Conservation (phyloP, 306 rosid species). For the Quercus agrifolia region DNA sequence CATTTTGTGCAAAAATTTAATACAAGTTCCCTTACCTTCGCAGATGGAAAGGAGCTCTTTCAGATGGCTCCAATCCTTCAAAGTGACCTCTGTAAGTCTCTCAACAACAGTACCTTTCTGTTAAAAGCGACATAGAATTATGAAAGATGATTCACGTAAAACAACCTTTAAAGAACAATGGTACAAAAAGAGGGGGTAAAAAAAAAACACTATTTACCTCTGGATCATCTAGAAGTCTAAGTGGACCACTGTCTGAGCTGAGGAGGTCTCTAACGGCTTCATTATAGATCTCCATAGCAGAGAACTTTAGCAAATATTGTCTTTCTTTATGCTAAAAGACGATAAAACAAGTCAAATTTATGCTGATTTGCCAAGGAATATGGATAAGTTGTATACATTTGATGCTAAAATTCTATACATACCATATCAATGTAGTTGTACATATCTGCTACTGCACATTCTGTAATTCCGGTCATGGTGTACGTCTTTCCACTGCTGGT, state of each 20-base stretch:
- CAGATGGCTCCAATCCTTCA: constrained; percentile 55
- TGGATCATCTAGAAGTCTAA: constrained; percentile 86
- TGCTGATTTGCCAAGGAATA: neutral
- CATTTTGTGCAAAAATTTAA: neutral
- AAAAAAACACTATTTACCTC: constrained; percentile 47
- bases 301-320: constrained; percentile 70
- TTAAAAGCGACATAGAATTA: constrained; percentile 12
- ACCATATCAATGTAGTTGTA: constrained; percentile 64
- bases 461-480: constrained; percentile 83
- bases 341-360: constrained; percentile 26
- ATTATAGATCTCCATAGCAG: constrained; percentile 91
- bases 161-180: neutral
- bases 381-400: neutral
- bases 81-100: constrained; percentile 71
- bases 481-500: constrained; percentile 98
- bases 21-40: constrained; percentile 45
- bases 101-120: constrained; percentile 88
- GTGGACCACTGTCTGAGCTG: constrained; percentile 39
- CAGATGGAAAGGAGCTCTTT: constrained; percentile 63
- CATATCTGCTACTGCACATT: constrained; percentile 65
- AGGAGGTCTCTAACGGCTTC: constrained; percentile 91
- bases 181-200: neutral
- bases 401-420: constrained; percentile 1
- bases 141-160: constrained; percentile 19
- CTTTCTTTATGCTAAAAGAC: constrained; percentile 60